A percentile compares a stretch with the other conserved stretches of the same genome.
phyloP scores from a whole-genome alignment of 2,329 filamentous ascomycete genomes.

The Sphaerulina musiva region DNA sequence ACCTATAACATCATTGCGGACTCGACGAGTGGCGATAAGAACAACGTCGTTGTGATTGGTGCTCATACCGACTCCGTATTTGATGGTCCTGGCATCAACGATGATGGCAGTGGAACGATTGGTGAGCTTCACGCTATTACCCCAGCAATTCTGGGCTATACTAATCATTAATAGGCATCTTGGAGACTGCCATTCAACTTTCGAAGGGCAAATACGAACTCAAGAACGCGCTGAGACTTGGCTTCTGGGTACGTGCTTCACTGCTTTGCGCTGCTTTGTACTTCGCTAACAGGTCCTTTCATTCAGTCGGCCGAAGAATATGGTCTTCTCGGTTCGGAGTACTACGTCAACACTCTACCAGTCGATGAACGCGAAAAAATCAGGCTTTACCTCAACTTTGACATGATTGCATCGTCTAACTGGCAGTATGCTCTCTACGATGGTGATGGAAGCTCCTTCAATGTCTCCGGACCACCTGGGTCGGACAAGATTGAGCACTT shows the following conservation, averaged over 20 bases:
- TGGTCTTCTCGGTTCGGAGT: conserved; percentile 54
- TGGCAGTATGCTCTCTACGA: conserved; percentile 53
- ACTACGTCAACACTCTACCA: conserved; percentile 45
- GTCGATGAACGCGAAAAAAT: conserved; percentile 52
- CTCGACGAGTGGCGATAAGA: conserved; percentile 51
- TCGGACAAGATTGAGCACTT: conserved; percentile 63
- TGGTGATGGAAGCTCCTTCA: conserved; percentile 51
- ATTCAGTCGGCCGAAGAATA: conserved; percentile 54
- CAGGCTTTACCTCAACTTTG: conserved; percentile 62
- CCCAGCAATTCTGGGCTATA: background rate
- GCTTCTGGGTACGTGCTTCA: conserved; percentile 43
- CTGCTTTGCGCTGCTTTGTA: background rate
- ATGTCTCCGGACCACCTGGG: conserved; percentile 52
- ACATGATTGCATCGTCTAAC: conserved; percentile 64
- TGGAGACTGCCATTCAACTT: conserved; percentile 56
- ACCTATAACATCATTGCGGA: conserved; percentile 56
- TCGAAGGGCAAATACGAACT: conserved; percentile 57
- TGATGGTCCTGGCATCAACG: conserved; percentile 66
- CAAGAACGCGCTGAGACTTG: conserved; percentile 63
- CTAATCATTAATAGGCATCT: conserved; percentile 33
- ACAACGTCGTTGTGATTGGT: conserved; percentile 54
- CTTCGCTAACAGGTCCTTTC: background rate
- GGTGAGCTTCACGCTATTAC: conserved; percentile 16
- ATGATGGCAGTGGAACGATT: conserved; percentile 64
- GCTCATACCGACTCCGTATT: conserved; percentile 57